Evolutionary conservation across 2,329 filamentous ascomycete genomes (phyloP).

Genomic region (Akanthomyces lecanii): DNA sequence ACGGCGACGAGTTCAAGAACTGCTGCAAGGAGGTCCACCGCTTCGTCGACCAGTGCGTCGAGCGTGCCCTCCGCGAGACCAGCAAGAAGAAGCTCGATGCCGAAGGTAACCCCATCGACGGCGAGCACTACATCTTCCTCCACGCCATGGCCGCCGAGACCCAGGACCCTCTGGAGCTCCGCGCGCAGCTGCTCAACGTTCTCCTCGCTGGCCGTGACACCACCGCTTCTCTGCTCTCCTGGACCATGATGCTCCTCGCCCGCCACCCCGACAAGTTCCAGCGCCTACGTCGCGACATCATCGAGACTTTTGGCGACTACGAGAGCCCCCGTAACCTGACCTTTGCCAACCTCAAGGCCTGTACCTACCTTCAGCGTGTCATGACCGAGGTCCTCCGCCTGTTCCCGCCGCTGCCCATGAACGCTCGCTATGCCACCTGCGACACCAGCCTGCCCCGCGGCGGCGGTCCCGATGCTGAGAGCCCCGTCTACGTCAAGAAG

Average conservation of each 20-base stretch:
- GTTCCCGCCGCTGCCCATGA: conserved; percentile 41
- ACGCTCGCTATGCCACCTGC: conserved; percentile 38
- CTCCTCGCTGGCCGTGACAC: conserved; percentile 52
- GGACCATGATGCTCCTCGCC: conserved; percentile 38
- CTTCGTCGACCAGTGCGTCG: conserved; percentile 66
- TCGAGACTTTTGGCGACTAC: conserved; percentile 48
- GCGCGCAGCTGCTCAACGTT: conserved; percentile 34
- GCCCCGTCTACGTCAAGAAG: conserved; percentile 43
- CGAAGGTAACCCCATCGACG: background rate
- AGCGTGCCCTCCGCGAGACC: conserved; percentile 41
- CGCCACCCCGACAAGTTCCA: conserved; percentile 35
- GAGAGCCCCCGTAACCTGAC: conserved; percentile 24
- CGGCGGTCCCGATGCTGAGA: conserved; percentile 40
- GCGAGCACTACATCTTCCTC: conserved; percentile 30
- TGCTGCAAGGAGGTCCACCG: conserved; percentile 60
- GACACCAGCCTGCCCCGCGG: conserved; percentile 45
- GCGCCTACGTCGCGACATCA: conserved; percentile 39
- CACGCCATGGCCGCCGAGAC: conserved; percentile 33
- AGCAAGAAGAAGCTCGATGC: conserved; percentile 9
- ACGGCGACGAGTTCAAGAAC: conserved; percentile 55
- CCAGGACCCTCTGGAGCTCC: conserved; percentile 25
- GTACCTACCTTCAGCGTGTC: conserved; percentile 25
- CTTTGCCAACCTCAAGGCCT: conserved; percentile 22
- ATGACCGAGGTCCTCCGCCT: conserved; percentile 29
- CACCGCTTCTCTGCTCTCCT: conserved; percentile 47